Percentiles rank a stretch among this genome's conserved stretches.
phyloP scores from a whole-genome alignment of 805 yeast genomes.

The Hanseniaspora valbyensis region DNA sequence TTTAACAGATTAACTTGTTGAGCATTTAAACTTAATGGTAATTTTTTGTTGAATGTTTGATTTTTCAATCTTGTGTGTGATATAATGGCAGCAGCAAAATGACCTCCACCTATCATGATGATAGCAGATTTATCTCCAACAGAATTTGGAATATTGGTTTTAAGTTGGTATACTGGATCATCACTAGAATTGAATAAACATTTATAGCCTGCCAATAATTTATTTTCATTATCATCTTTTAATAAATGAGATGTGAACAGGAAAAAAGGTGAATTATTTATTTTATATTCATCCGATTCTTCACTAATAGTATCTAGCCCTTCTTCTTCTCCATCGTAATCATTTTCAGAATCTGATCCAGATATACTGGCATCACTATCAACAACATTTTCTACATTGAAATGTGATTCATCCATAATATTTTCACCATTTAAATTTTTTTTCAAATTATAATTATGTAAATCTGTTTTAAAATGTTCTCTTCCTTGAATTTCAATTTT shows the following conservation, averaged over 20 bases:
- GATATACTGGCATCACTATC: slow-evolving; percentile 46
- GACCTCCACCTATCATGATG: slow-evolving; percentile 95
- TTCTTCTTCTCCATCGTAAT: slow-evolving; percentile 30
- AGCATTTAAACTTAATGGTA: slow-evolving; percentile 40
- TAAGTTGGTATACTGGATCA: slow-evolving; percentile 41
- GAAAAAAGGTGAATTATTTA: slow-evolving; percentile 61
- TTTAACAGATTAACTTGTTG: slow-evolving; percentile 56
- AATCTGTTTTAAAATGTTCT: slow-evolving; percentile 47
- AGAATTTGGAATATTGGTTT: slow-evolving; percentile 19
- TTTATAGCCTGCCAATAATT: slow-evolving; percentile 60
- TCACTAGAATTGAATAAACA: slow-evolving; percentile 41
- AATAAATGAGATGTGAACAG: slow-evolving; percentile 42
- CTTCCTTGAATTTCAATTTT: slow-evolving; percentile 24
- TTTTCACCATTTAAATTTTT: slow-evolving; percentile 37
- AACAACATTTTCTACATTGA: slow-evolving; percentile 38
- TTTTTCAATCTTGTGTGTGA: slow-evolving; percentile 52
- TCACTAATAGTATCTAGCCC: too few relatives aligned
- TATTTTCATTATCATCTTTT: slow-evolving; percentile 27
- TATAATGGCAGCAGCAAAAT: slow-evolving; percentile 90
- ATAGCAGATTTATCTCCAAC: slow-evolving; percentile 49
- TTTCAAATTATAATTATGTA: slow-evolving; percentile 49
- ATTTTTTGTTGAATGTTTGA: slow-evolving; percentile 44
- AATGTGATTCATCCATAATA: slow-evolving; percentile 45
- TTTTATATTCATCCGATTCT: slow-evolving; percentile 33
- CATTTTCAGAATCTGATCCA: slow-evolving; percentile 43